Conservation (phyloP, 441 rosid genomes). For the Corymbia citriodora region DNA sequence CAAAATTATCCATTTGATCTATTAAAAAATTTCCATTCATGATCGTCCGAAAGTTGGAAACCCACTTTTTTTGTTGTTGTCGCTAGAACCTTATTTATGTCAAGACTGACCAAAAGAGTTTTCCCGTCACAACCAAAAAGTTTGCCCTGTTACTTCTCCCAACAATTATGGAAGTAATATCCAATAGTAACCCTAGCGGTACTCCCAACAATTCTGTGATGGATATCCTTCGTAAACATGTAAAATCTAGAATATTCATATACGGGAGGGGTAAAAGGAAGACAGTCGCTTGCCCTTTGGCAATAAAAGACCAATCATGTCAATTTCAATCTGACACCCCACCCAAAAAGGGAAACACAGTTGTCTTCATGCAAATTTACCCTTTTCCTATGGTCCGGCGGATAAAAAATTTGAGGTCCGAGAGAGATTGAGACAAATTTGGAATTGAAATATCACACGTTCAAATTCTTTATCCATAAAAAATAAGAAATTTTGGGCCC, state of each 20-base stretch:
- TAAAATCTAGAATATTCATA: background rate
- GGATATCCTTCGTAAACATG: background rate
- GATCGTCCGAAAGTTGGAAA: background rate
- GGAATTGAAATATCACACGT: background rate
- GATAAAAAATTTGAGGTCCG: background rate
- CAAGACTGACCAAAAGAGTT: background rate
- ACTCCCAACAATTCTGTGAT: background rate
- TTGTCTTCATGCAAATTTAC: background rate
- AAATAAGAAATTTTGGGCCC: background rate
- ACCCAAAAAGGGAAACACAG: background rate
- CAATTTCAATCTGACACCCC: background rate
- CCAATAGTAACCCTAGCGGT: background rate
- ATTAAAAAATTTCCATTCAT: background rate
- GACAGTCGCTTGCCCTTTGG: background rate
- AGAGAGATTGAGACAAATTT: background rate
- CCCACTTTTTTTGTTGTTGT: background rate
- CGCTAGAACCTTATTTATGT: background rate
- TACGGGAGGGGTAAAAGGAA: background rate
- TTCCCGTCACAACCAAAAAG: background rate
- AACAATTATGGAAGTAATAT: background rate
- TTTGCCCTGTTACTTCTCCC: background rate
- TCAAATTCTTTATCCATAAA: background rate
- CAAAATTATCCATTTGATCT: background rate
- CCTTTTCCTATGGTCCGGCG: background rate
- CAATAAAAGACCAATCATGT: background rate